Evolutionary conservation across 169 alveolate species (phyloP).

Genomic region (Plasmodium berghei): DNA sequence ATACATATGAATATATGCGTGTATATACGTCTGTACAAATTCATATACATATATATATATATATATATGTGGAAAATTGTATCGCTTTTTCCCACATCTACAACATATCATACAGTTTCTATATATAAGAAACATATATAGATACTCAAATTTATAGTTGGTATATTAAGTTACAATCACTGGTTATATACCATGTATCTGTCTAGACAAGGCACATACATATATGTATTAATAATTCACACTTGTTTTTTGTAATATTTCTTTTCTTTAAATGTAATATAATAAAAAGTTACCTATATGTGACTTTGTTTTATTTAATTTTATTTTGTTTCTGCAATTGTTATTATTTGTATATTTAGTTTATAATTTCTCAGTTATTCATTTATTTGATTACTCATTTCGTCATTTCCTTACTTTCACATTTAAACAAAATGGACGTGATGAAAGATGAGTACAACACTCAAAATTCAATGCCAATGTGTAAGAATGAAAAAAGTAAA

Average conservation of each 20-base stretch:
- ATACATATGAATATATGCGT: neutral
- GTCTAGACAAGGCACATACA: no score
- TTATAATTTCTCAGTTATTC: neutral
- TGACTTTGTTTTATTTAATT: no score
- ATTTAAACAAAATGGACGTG: slow-evolving; percentile 25
- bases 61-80: neutral
- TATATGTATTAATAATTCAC: no score
- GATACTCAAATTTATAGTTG: neutral
- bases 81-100: neutral
- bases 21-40: neutral
- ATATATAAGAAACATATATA: neutral
- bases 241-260: no score
- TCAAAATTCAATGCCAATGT: slow-evolving; percentile 12
- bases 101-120: neutral
- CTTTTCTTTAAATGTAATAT: no score
- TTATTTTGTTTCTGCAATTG: no score
- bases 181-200: no score
- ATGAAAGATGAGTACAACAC: slow-evolving; percentile 36
- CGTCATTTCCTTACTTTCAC: neutral
- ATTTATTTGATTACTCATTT: slow-evolving; percentile 1
- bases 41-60: neutral
- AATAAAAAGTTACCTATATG: no score
- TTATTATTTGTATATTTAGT: no score
- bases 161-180: neutral
- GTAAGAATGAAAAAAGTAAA: slow-evolving; percentile 20